Percentiles rank a stretch among this genome's conserved stretches.
Conservation (phyloP, 768 basidiomycete genomes). For the Hemileccinum impolitum region DNA sequence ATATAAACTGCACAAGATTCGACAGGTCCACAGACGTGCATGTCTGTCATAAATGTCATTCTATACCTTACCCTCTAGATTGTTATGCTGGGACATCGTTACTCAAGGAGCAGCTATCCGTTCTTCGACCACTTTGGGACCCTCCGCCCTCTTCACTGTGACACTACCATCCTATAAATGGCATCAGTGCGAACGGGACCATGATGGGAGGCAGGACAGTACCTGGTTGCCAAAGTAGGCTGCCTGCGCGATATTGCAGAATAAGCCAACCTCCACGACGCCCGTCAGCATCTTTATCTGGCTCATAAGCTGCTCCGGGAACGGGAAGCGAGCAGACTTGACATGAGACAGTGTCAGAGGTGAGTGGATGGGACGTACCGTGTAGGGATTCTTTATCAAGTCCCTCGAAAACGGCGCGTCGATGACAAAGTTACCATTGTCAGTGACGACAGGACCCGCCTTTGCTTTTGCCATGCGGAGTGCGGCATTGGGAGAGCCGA, state of each 20-base stretch:
- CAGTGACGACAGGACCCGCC: slow-evolving; percentile 94
- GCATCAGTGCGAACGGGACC: not conserved
- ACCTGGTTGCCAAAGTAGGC: slow-evolving; percentile 96
- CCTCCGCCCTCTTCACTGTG: slow-evolving; percentile 47
- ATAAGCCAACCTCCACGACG: slow-evolving; percentile 98
- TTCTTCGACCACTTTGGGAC: slow-evolving; percentile 21
- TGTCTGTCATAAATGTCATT: not conserved
- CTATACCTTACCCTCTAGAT: not conserved
- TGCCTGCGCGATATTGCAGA: slow-evolving; percentile 87
- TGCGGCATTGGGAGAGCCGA: slow-evolving; percentile 68
- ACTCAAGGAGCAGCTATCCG: slow-evolving; percentile 9
- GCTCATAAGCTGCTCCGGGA: slow-evolving; percentile 55
- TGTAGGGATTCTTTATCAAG: slow-evolving; percentile 61
- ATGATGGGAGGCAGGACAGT: slow-evolving; percentile 7
- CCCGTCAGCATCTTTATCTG: slow-evolving; percentile 94
- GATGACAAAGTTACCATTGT: slow-evolving; percentile 97
- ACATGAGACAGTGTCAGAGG: not conserved
- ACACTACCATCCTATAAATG: slow-evolving; percentile 62
- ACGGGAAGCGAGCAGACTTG: too few relatives aligned
- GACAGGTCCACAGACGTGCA: not conserved
- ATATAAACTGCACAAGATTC: not conserved
- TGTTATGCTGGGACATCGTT: too few relatives aligned
- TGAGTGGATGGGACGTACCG: slow-evolving; percentile 35
- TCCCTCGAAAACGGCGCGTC: slow-evolving; percentile 86
- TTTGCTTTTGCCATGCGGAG: slow-evolving; percentile 92